A percentile compares a stretch with the other conserved stretches of the same genome.
These are phyloP conservation scores for Limonomyces culmigenus DNA, from an alignment of 1,284 basidiomycete species.

Conservation along the genomic window DNA sequence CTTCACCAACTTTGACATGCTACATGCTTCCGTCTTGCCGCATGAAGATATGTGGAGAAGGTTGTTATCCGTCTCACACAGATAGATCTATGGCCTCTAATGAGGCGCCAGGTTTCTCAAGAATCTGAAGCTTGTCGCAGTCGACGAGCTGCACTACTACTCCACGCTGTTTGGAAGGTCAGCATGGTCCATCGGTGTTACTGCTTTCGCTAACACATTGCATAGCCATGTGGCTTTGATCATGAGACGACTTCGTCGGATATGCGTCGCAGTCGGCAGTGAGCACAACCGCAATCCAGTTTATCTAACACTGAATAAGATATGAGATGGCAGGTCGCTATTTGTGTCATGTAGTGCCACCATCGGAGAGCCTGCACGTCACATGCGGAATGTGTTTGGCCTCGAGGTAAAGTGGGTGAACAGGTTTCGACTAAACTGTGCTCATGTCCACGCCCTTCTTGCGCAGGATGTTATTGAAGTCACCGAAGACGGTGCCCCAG, in stretches of 20 bases:
- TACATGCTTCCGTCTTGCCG: conserved; percentile 76
- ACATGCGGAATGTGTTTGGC: conserved; percentile 67
- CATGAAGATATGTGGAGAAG: conserved; percentile 75
- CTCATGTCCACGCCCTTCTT: no score
- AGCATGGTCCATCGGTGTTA: background rate
- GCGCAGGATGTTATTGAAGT: conserved; percentile 50
- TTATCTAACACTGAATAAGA: conserved; percentile 1
- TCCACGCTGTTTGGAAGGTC: conserved; percentile 57
- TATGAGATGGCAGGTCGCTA: conserved; percentile 34
- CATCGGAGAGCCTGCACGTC: conserved; percentile 60
- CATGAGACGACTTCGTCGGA: conserved; percentile 57
- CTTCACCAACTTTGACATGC: conserved; percentile 72
- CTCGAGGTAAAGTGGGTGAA: conserved; percentile 35
- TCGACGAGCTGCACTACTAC: conserved; percentile 81
- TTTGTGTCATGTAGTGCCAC: conserved; percentile 89
- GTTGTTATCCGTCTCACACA: conserved; percentile 20
- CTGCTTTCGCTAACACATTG: background rate
- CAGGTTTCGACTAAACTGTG: no score
- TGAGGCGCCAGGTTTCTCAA: conserved; percentile 38
- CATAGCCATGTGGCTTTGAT: conserved; percentile 67
- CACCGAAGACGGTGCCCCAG: conserved; percentile 72
- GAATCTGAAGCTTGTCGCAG: conserved; percentile 63
- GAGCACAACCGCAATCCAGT: conserved; percentile 11
- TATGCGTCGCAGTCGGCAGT: conserved; percentile 81
- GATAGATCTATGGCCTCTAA: background rate